A percentile compares a stretch with the other conserved stretches of the same genome.
These are phyloP conservation scores for Kazachstania kunashirensis DNA, from an alignment of 805 yeast genomes.

Conservation along the genomic window DNA sequence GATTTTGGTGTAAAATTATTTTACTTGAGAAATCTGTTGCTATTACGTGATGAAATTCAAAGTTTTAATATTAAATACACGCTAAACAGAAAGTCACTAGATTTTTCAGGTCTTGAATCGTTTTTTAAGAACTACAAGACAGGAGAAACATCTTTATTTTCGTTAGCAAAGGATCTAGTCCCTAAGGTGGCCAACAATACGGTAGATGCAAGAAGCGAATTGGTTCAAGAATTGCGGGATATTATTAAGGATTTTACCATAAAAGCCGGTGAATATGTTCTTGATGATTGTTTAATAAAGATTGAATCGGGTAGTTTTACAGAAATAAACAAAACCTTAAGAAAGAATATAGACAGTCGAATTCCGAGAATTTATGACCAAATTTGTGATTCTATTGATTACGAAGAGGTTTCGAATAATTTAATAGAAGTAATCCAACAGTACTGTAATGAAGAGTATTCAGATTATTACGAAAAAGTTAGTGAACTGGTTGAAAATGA, in stretches of 20 bases:
- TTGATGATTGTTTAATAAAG: conserved; percentile 34
- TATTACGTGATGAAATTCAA: conserved; percentile 58
- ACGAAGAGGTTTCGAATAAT: conserved; percentile 40
- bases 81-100: conserved; percentile 57
- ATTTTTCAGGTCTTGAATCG: conserved; percentile 65
- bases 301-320: conserved; percentile 25
- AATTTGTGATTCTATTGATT: conserved; percentile 46
- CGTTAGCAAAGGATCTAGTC: conserved; percentile 9
- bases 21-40: conserved; percentile 59
- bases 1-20: conserved; percentile 51
- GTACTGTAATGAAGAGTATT: conserved; percentile 48
- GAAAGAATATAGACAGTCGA: conserved; percentile 40
- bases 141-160: conserved; percentile 8
- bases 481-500: conserved; percentile 20
- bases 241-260: conserved; percentile 62
- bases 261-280: conserved; percentile 40
- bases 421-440: conserved; percentile 61
- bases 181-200: conserved; percentile 62
- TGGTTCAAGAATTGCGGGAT: conserved; percentile 62
- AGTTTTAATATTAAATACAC: conserved; percentile 74
- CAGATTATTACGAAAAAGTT: conserved; percentile 36
- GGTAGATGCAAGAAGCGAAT: conserved; percentile 68
- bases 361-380: conserved; percentile 48
- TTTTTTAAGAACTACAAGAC: conserved; percentile 36
- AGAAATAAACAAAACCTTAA: conserved; percentile 33